Evolutionary conservation across 257 asterid species (phyloP).

Genomic region (Fraxinus americana): DNA sequence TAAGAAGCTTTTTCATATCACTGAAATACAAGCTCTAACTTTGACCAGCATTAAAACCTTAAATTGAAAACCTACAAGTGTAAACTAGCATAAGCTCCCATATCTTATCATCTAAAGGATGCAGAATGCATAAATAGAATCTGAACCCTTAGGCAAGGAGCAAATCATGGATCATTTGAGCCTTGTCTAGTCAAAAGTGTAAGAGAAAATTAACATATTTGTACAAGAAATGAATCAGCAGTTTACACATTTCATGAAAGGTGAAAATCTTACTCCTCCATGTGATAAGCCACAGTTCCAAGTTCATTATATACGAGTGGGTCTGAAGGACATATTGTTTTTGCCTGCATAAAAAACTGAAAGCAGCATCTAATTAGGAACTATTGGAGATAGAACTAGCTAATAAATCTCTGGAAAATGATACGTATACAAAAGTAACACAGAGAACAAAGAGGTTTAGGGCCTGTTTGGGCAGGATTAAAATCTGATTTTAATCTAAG

Average conservation of each 20-base stretch:
- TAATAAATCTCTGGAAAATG: constrained; percentile 20
- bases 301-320: constrained; percentile 98
- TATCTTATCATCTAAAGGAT: neutral
- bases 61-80: neutral
- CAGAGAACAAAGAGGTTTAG: constrained; percentile 1
- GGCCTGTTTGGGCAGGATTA: no score
- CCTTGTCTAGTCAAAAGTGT: neutral
- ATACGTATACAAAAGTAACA: constrained; percentile 15
- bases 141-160: neutral
- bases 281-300: constrained; percentile 96
- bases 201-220: neutral
- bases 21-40: neutral
- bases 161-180: neutral
- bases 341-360: constrained; percentile 98
- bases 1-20: neutral
- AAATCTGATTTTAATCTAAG: no score
- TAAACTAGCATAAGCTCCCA: neutral
- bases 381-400: neutral
- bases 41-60: neutral
- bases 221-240: neutral
- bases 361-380: constrained; percentile 35
- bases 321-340: constrained; percentile 79
- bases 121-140: neutral
- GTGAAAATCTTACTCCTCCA: constrained; percentile 84
- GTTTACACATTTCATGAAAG: constrained; percentile 11